Conservation (phyloP, 2,329 filamentous ascomycete species). For the Lizonia empirigonia region DNA sequence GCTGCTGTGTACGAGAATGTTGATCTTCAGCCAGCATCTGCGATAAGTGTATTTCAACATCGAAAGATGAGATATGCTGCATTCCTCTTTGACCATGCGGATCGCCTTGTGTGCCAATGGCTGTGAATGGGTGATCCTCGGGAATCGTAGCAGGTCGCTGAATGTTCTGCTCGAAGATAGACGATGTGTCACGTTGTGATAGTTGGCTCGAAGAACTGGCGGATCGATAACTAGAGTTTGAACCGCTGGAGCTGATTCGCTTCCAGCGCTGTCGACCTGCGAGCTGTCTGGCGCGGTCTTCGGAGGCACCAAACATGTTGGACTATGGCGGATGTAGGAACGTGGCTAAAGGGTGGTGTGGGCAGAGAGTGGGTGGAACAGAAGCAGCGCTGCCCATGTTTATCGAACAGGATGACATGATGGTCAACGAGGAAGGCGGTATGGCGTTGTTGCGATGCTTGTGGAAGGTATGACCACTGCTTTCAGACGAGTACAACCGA, state of each 20-base stretch:
- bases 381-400: constrained; percentile 10
- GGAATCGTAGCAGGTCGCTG: neutral
- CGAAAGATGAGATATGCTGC: neutral
- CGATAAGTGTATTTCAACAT: constrained; percentile 9
- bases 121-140: neutral
- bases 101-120: neutral
- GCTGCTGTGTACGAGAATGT: constrained; percentile 18
- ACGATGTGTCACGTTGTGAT: constrained; percentile 10
- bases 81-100: neutral
- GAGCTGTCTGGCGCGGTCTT: constrained; percentile 44
- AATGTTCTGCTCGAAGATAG: constrained; percentile 12
- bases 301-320: constrained; percentile 42
- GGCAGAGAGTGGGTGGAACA: constrained; percentile 4
- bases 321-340: constrained; percentile 4
- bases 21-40: constrained; percentile 2
- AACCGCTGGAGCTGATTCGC: constrained; percentile 30
- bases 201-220: constrained; percentile 20
- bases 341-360: constrained; percentile 12
- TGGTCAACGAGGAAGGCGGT: constrained; percentile 5
- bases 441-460: constrained; percentile 11
- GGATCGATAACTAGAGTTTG: constrained; percentile 24
- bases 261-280: constrained; percentile 39
- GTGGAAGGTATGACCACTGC: constrained; percentile 10
- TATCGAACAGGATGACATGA: constrained; percentile 4
- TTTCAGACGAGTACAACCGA: neutral